A percentile compares a stretch with the other conserved stretches of the same genome.
phyloP scores from a whole-genome alignment of 495 filamentous ascomycete species.

The Penicillium paxilli region DNA sequence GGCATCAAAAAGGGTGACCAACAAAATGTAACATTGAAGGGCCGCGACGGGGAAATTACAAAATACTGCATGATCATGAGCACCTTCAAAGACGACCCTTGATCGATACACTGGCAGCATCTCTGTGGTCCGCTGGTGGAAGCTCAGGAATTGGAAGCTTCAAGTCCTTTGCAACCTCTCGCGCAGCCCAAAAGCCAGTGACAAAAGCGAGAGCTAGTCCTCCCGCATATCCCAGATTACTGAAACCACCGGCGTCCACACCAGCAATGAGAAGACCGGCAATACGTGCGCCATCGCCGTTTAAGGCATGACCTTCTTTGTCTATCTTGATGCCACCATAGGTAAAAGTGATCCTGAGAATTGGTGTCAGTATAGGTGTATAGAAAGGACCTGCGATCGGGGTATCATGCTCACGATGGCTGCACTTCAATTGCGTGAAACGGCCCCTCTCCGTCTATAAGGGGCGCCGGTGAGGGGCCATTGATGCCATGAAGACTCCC shows the following conservation, averaged over 20 bases:
- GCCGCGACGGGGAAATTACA: too few relatives aligned
- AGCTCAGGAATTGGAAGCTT: conserved; percentile 19
- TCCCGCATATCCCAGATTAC: conserved; percentile 25
- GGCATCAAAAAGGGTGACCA: too few relatives aligned
- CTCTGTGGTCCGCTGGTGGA: conserved; percentile 17
- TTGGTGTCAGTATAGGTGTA: background rate
- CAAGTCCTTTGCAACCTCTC: conserved; percentile 13
- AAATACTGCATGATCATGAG: too few relatives aligned
- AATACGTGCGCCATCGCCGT: conserved; percentile 13
- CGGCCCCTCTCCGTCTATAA: conserved; percentile 27
- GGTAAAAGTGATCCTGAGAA: conserved; percentile 27
- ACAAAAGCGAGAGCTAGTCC: conserved; percentile 27
- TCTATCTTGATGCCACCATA: conserved; percentile 26
- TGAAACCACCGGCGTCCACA: conserved; percentile 28
- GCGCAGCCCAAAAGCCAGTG: conserved; percentile 25
- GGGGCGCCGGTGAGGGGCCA: conserved; percentile 14
- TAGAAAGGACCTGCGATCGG: background rate
- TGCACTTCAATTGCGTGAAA: conserved; percentile 31
- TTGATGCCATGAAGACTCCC: conserved; percentile 13
- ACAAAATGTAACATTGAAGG: too few relatives aligned
- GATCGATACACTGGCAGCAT: conserved; percentile 3
- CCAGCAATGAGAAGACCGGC: conserved; percentile 24
- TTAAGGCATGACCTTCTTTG: conserved; percentile 21
- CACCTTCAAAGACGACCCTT: conserved; percentile 11
- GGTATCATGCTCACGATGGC: conserved; percentile 18